Evolutionary conservation across 2,329 filamentous ascomycete species (phyloP).

Genomic region (Dothideomycetes sp.): DNA sequence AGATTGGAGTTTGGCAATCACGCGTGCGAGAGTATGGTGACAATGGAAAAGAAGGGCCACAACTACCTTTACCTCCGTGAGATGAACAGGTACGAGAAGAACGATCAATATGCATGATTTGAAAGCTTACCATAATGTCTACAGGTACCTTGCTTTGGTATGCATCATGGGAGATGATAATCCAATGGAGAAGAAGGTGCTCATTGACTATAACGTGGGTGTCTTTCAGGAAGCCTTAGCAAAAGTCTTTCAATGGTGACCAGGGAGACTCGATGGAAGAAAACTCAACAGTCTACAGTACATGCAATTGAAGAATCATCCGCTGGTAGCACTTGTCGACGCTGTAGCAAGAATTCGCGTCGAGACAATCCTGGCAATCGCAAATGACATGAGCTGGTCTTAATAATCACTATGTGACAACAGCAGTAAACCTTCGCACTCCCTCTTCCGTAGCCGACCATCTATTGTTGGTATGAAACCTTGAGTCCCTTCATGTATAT

Average conservation of each 20-base stretch:
- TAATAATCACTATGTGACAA: too few relatives aligned
- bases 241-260: constrained; percentile 52
- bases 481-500: background rate
- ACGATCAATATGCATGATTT: too few relatives aligned
- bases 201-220: constrained; percentile 81
- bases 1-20: constrained; percentile 31
- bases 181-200: constrained; percentile 69
- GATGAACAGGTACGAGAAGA: constrained; percentile 55
- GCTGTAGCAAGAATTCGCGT: too few relatives aligned
- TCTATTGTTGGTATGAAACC: background rate
- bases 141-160: constrained; percentile 64
- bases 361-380: too few relatives aligned
- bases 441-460: background rate
- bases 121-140: too few relatives aligned
- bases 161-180: constrained; percentile 77
- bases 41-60: constrained; percentile 46
- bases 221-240: constrained; percentile 68
- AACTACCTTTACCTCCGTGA: constrained; percentile 54
- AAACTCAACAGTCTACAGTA: too few relatives aligned
- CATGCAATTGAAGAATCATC: too few relatives aligned
- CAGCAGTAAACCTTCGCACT: too few relatives aligned
- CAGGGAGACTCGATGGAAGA: background rate
- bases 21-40: constrained; percentile 52
- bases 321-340: too few relatives aligned
- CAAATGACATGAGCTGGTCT: too few relatives aligned